Evolutionary conservation across 192 early-diverging fungal species (phyloP).

Genomic region (Gorgonomyces haynaldii): DNA sequence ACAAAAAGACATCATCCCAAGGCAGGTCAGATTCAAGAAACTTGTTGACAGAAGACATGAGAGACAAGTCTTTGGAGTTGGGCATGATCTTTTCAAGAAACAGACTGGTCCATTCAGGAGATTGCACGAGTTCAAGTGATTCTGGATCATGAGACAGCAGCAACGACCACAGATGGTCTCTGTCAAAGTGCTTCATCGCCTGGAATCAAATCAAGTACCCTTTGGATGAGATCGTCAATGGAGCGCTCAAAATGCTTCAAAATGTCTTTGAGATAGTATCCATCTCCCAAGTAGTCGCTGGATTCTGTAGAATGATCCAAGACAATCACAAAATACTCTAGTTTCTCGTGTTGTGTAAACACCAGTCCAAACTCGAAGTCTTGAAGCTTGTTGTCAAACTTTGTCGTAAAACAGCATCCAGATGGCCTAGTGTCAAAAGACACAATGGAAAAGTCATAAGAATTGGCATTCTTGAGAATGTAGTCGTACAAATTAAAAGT

Average conservation of each 20-base stretch:
- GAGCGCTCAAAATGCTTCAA: conserved; percentile 26
- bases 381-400: too few species aligned
- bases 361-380: conserved; percentile 11
- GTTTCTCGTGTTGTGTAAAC: too few species aligned
- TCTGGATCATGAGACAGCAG: conserved; percentile 16
- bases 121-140: too few species aligned
- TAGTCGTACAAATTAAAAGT: conserved; percentile 29
- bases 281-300: conserved; percentile 34
- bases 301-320: too few species aligned
- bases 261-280: conserved; percentile 40
- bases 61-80: conserved; percentile 21
- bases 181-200: conserved; percentile 33
- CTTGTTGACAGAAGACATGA: conserved; percentile 16
- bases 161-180: conserved; percentile 38
- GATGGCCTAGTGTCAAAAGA: too few species aligned
- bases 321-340: too few species aligned
- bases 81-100: conserved; percentile 41
- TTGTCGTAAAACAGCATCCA: too few species aligned
- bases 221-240: conserved; percentile 32
- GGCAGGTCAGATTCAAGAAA: conserved; percentile 26
- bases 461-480: too few species aligned
- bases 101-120: conserved; percentile 39
- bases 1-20: conserved; percentile 23
- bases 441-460: too few species aligned
- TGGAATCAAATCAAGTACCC: conserved; percentile 17